Evolutionary conservation across 495 filamentous ascomycete species (phyloP).

Genomic region (Neurospora tetraspora): DNA sequence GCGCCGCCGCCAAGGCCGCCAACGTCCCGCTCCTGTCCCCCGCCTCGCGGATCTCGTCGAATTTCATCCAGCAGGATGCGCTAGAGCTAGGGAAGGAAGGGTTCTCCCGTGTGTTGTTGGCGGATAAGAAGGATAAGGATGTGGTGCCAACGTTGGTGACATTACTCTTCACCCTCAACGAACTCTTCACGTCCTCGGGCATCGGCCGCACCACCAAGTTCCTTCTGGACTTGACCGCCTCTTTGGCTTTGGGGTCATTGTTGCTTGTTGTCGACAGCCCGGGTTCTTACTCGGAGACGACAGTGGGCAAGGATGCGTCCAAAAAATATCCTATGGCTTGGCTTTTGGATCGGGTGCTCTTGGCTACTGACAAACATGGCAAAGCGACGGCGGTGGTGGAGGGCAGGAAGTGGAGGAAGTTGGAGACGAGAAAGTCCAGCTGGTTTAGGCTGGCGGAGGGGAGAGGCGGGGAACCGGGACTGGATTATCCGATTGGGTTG

Average conservation of each 20-base stretch:
- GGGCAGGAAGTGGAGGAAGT: conserved; percentile 54
- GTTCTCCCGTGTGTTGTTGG: conserved; percentile 29
- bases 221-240: conserved; percentile 52
- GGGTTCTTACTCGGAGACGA: conserved; percentile 78
- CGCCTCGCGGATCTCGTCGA: conserved; percentile 25
- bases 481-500: conserved; percentile 73
- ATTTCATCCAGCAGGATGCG: conserved; percentile 54
- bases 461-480: conserved; percentile 4
- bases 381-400: conserved; percentile 14
- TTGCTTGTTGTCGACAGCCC: conserved; percentile 94
- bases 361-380: conserved; percentile 18
- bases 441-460: conserved; percentile 70
- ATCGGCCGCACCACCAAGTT: conserved; percentile 64
- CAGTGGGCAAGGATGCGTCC: conserved; percentile 45
- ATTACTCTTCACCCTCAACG: conserved; percentile 92
- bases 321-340: conserved; percentile 89
- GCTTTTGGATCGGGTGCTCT: conserved; percentile 74
- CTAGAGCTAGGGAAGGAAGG: conserved; percentile 37
- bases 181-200: conserved; percentile 71
- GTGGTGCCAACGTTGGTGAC: conserved; percentile 49
- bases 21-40: conserved; percentile 33
- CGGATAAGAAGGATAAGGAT: background rate
- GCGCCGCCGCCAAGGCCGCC: conserved; percentile 35
- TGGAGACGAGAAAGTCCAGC: conserved; percentile 61
- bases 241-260: conserved; percentile 45